A percentile compares a stretch with the other conserved stretches of the same genome.
These are phyloP conservation scores for Penicillium tannophilum DNA, from an alignment of 495 filamentous ascomycete genomes.

Conservation along the genomic window DNA sequence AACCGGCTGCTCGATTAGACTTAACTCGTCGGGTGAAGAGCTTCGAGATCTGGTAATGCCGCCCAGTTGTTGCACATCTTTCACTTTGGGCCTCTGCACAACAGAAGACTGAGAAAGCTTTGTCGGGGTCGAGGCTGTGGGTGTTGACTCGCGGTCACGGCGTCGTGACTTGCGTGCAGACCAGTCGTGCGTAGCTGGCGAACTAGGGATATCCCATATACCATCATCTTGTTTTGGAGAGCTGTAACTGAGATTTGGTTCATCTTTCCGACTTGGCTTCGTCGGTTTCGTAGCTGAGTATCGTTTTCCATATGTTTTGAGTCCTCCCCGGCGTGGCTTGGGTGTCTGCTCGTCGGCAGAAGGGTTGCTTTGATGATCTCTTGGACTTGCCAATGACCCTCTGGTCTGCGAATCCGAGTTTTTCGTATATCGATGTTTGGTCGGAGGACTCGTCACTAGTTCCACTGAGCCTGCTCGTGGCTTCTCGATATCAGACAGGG, in stretches of 20 bases:
- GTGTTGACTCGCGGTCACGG: conserved; percentile 10
- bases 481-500: conserved; percentile 11
- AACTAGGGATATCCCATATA: conserved; percentile 29
- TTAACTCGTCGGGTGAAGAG: conserved; percentile 37
- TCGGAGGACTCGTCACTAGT: neutral
- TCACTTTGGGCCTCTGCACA: neutral
- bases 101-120: neutral
- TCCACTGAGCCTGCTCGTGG: conserved; percentile 2
- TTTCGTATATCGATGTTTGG: neutral
- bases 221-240: conserved; percentile 6
- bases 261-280: neutral
- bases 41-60: conserved; percentile 13
- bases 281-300: conserved; percentile 15
- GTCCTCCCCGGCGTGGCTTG: conserved; percentile 1
- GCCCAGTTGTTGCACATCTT: neutral
- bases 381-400: neutral
- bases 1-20: conserved; percentile 15
- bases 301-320: conserved; percentile 19
- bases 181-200: conserved; percentile 9
- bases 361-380: neutral
- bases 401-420: neutral
- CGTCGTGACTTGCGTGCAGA: conserved; percentile 14
- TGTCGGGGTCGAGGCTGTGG: conserved; percentile 7
- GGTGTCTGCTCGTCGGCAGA: neutral
- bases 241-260: neutral